A percentile compares a stretch with the other conserved stretches of the same genome.
These are phyloP conservation scores for Ministeria vibrans DNA, from an alignment of 78 protist species.

Conservation along the genomic window DNA sequence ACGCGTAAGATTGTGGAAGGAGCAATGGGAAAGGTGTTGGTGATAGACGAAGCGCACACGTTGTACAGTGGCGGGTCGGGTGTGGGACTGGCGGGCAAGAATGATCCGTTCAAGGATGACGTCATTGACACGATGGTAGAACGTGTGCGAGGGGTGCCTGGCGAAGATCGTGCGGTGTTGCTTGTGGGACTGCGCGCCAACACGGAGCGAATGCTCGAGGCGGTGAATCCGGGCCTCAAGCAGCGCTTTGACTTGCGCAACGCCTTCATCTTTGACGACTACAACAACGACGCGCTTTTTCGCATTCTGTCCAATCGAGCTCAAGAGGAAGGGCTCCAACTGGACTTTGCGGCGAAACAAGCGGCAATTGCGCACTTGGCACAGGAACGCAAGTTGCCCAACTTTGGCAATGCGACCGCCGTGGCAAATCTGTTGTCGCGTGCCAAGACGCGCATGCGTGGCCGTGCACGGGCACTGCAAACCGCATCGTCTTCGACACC, in stretches of 20 bases:
- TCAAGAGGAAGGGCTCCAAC: neutral
- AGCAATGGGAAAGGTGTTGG: conserved; percentile 19
- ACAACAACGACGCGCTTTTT: neutral
- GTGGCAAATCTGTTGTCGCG: too few relatives aligned
- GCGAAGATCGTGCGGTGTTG: conserved; percentile 23
- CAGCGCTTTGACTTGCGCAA: conserved; percentile 25
- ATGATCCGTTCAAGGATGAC: neutral
- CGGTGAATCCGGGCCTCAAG: conserved; percentile 20
- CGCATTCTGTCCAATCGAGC: neutral
- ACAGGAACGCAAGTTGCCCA: neutral
- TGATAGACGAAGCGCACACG: conserved; percentile 47
- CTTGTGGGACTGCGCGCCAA: conserved; percentile 6
- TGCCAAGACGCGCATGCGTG: too few relatives aligned
- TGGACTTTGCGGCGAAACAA: neutral
- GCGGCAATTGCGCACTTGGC: neutral
- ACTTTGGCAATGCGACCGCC: conserved; percentile 37
- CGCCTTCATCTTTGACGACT: neutral
- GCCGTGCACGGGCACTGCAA: too few relatives aligned
- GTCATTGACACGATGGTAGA: conserved; percentile 30
- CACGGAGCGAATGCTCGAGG: neutral
- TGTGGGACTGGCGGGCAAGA: too few relatives aligned
- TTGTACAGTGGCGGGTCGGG: neutral
- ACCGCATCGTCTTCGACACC: too few relatives aligned
- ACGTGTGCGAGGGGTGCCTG: neutral
- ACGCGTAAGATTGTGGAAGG: conserved; percentile 14